Evolutionary conservation across 2,329 filamentous ascomycete species (phyloP), one percentile per base, ranked within the genome.

Genomic region (Pseudogymnoascus sp.): DNA sequence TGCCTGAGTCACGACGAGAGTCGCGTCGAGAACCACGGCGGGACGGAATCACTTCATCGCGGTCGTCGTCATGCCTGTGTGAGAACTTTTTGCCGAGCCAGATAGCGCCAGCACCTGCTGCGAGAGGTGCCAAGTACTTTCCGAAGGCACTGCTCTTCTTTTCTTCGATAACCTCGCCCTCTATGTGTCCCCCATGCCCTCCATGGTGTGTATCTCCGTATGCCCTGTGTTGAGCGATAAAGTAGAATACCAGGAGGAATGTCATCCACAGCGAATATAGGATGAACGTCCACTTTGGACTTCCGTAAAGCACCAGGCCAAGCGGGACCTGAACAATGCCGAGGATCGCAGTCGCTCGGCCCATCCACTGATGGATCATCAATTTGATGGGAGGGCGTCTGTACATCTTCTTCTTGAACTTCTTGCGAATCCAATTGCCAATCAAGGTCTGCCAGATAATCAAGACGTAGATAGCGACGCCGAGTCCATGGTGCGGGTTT

Each of bases 221-320:
- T 38, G 83, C 35, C 83, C 83, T 36, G 75, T 77, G 87, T 74
- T 53, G 84, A 80, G 75, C 90, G 63, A 93, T 79, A 70, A 97
- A 96, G 75, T 92, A 97, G 13, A 86, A 67, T 1, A 92, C 71
- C 15, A 97, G 69, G 35, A 97, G 78, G 17, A 89, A 80, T 28
- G 85, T 84, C 74, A 89, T 88, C 80, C 88, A 93, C 0, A 97
- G 67, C 0, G 93, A 83, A 71, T 89, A 99, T 3, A 97, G 79
- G 62, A 99, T 86, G 74, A 97, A 99, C 3, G 93, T 82, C 38
- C 83, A 84, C 71, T 88, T 86, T 4, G 95, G 93, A 31, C 93
- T 96, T 5, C 95, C 95, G 71, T 97, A 99, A 1, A 99, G 80
- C 0, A 93, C 93, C 57, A 99, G 80, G 0, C 95, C 95, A 0